Evolutionary conservation across 2,329 filamentous ascomycete species (phyloP).

Genomic region (Xylariales sp.): DNA sequence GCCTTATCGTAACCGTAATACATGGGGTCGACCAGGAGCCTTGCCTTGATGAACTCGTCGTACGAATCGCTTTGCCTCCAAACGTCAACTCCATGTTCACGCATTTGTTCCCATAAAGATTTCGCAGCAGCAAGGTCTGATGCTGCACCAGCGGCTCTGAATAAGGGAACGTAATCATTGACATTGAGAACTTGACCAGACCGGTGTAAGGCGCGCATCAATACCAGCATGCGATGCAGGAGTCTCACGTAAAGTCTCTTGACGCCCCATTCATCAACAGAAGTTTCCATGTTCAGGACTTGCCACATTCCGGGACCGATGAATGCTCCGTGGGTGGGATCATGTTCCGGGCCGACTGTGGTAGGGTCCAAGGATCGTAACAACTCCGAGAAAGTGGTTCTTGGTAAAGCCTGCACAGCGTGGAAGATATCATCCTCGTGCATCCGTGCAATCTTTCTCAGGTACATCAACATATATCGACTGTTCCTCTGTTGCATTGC

Average conservation of each 20-base stretch:
- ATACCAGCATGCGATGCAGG: constrained; percentile 28
- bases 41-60: constrained; percentile 42
- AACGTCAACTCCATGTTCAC: constrained; percentile 9
- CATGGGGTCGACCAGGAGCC: constrained; percentile 40
- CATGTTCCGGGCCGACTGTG: constrained; percentile 42
- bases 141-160: constrained; percentile 44
- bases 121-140: constrained; percentile 31
- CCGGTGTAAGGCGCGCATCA: constrained; percentile 29
- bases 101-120: constrained; percentile 31
- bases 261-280: constrained; percentile 40
- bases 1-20: constrained; percentile 43
- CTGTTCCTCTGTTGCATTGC: constrained; percentile 19
- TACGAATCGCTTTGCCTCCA: constrained; percentile 26
- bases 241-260: constrained; percentile 36
- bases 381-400: constrained; percentile 57
- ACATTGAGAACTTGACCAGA: constrained; percentile 24
- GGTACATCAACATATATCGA: constrained; percentile 14
- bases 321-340: constrained; percentile 37
- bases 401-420: constrained; percentile 39
- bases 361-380: constrained; percentile 58
- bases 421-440: constrained; percentile 21
- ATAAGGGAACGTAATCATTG: constrained; percentile 39
- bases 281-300: constrained; percentile 30
- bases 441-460: constrained; percentile 18
- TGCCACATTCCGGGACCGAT: constrained; percentile 36